Evolutionary conservation across 2,329 filamentous ascomycete species (phyloP), one percentile per base, ranked within the genome.

Genomic region (Talaromyces pinophilus): DNA sequence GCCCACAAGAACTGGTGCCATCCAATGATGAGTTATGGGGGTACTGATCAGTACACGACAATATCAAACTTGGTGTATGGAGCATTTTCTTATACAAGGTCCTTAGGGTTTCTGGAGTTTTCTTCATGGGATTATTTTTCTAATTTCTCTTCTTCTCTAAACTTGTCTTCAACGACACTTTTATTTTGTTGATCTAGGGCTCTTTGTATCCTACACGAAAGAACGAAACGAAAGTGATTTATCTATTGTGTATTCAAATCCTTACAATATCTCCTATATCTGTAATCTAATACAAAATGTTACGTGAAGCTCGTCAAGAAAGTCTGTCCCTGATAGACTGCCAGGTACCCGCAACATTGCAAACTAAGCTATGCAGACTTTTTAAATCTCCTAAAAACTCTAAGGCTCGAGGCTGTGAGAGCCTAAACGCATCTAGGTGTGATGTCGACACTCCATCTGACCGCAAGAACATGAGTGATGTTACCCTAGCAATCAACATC

Each of bases 21-120:
- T 78, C 76, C 15, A 77, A 79, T 50, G 77, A 79, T 67, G 77
- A 79, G 48, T 72, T 79, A 15, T 79, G 77, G 68, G 77, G 77
- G 28, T 79, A 71, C 71, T 64, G 33, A 63, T 38, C 10, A 44
- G 19, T 30, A n/a, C 28, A n/a, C 54, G 38, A 11, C 5, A 15
- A n/a, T 15, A 22, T 7, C 13, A 57, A 40, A 15, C 10, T 15
- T 38, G 54, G n/a, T 40, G 54, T 40, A 38, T 57, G 33, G 30
- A 40, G 30, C 38, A 19, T 33, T 38, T 33, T 54, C 25, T 54
- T 57, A 38, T 57, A 54, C 48, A 42, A 40, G 7, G 25, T 48
- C 44, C 7, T 60, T n/a, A 35, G 52, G 4, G 30, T 57, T 35
- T 17, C 4, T 38, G n/a, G 54, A 33, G 54, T 57, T 25, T 40